Evolutionary conservation across 2,329 filamentous ascomycete species (phyloP).

Genomic region (Chalaropsis thielavioides): DNA sequence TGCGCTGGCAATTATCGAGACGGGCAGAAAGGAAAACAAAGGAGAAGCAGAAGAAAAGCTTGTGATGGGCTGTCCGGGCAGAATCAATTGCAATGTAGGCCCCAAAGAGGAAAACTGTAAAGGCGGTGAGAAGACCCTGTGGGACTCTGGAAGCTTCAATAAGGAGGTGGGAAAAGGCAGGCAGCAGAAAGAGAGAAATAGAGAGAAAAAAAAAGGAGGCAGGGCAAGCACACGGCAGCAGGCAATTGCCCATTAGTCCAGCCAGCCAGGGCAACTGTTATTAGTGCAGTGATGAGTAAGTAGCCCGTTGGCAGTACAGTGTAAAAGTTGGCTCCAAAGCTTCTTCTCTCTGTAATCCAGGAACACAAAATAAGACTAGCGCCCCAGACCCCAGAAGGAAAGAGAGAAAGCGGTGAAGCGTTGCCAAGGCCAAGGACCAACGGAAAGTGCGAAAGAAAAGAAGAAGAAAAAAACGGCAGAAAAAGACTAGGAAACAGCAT

Average conservation of each 20-base stretch:
- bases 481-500: background rate
- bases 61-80: background rate
- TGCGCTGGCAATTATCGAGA: background rate
- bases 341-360: background rate
- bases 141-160: background rate
- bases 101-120: conserved; percentile 19
- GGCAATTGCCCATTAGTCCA: background rate
- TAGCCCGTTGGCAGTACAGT: background rate
- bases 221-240: background rate
- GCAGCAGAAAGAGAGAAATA: background rate
- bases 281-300: background rate
- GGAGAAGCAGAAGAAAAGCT: background rate
- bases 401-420: background rate
- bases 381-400: background rate
- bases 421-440: background rate
- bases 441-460: conserved; percentile 1
- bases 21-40: background rate
- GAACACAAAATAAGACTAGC: background rate
- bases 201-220: background rate
- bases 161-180: background rate
- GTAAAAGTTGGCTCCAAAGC: background rate
- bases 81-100: background rate
- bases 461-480: conserved; percentile 7
- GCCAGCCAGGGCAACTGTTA: background rate
- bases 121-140: conserved; percentile 20